These are phyloP conservation scores for Sideroxylon spinosum DNA, from an alignment of 179 eudicot species.

Conservation along the genomic window DNA sequence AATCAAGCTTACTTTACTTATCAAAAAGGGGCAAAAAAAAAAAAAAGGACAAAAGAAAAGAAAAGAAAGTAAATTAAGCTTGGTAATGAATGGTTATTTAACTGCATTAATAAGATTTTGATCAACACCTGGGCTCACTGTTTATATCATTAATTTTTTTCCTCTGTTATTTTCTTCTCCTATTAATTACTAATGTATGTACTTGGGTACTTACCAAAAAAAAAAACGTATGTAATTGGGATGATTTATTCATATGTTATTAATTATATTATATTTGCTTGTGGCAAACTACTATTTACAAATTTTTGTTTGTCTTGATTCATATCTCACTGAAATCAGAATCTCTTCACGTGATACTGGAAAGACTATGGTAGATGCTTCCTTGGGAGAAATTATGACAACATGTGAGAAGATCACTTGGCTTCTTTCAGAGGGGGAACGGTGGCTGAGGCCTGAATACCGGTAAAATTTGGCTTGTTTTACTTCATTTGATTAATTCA, in stretches of 20 bases:
- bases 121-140: not conserved
- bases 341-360: conserved; percentile 99
- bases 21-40: too few relatives aligned
- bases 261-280: not conserved
- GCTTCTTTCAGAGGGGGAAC: conserved; percentile 96
- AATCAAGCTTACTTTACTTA: not conserved
- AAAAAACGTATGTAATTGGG: too few relatives aligned
- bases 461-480: conserved; percentile 39
- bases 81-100: not conserved
- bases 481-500: not conserved
- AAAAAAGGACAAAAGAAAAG: too few relatives aligned
- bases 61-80: not conserved
- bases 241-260: not conserved
- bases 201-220: too few relatives aligned
- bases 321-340: conserved; percentile 30
- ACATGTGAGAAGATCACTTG: conserved; percentile 96
- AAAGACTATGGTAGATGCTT: conserved; percentile 99
- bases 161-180: not conserved
- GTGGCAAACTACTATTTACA: not conserved
- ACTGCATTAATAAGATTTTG: not conserved
- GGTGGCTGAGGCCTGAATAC: conserved; percentile 96
- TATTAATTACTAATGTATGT: not conserved
- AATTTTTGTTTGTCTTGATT: not conserved
- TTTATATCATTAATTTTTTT: not conserved
- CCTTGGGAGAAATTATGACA: conserved; percentile 99